Base-by-base conservation (phyloP, 306 rosid genomes). In the Malus sieversii region DNA sequence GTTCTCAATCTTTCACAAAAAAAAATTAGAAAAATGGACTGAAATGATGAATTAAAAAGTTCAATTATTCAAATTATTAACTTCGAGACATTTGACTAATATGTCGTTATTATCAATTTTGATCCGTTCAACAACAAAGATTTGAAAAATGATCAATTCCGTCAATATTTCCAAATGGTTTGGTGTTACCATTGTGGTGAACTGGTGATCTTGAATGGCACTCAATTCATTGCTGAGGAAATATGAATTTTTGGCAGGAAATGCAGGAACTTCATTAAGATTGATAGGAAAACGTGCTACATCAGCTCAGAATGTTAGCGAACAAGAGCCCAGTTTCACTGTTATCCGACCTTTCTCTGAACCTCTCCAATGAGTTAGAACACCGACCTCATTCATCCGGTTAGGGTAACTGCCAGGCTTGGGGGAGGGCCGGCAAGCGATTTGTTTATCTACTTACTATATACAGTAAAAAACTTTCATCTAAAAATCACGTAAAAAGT, bases 381-480 rank as follows among this genome's bases (percentile, higher is more conserved):
- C 70, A 16, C 27, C 25, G 45, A 33, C 77, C 70, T 67, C 53
- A 18, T 74, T 57, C 29, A 42, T 73, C 77, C 19, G 62, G 70
- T 74, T 62, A 45, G 60, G 45, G 23, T 40, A 58, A 60, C 58
- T 5, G 59, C 61, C 60, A 29, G 6, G 61, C 40, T 60, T 15
- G 30, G 67, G 27, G 42, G 19, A 62, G 70, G 69, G 32, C 46
- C 12, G 59, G 27, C 29, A 53, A 38, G 62, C 45, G 77, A 29
- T 20, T 30, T 29, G 32, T 15, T 10, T 62, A 74, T 74, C 30
- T 74, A 74, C 77, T 62, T 8, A 62, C 69, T 87, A 91, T 91
- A 82, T 85, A 92, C 92, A 90, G 38, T 77, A 23, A 60, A 60
- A 83, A 87, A 80, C 29, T 57, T 46, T 66, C 13, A 78, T 67